Conservation (phyloP, 2,329 filamentous ascomycete species). For the Ceratocystis colombiana region DNA sequence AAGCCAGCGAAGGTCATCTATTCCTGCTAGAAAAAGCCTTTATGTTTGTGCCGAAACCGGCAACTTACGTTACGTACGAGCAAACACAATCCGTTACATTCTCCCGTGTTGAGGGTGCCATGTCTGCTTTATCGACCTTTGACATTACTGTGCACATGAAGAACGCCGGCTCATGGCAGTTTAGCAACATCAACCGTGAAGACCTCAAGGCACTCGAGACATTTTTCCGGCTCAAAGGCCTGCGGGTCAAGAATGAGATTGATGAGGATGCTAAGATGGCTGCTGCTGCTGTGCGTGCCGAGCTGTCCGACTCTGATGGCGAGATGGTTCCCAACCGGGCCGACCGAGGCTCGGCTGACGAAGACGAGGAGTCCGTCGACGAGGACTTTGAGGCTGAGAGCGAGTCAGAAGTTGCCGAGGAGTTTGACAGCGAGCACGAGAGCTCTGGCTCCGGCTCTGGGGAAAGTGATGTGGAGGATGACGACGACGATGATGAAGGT, state of each 20-base stretch:
- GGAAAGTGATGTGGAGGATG: constrained; percentile 40
- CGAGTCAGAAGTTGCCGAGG: constrained; percentile 91
- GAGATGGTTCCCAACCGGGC: constrained; percentile 47
- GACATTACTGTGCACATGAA: constrained; percentile 93
- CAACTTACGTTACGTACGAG: constrained; percentile 93
- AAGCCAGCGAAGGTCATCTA: constrained; percentile 93
- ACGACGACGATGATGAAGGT: constrained; percentile 38
- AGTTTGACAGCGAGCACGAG: constrained; percentile 85
- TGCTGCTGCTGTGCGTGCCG: constrained; percentile 71
- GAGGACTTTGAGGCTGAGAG: constrained; percentile 91
- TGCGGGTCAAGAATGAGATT: constrained; percentile 98
- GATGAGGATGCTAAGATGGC: constrained; percentile 78
- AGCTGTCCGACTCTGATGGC: constrained; percentile 74
- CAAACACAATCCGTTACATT: constrained; percentile 87
- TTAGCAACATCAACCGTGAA: constrained; percentile 98
- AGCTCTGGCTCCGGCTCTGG: constrained; percentile 61
- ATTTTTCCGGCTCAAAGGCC: constrained; percentile 92
- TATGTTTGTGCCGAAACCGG: constrained; percentile 97
- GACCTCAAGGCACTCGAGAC: constrained; percentile 93
- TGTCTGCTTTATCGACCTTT: constrained; percentile 90
- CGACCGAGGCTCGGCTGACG: constrained; percentile 87
- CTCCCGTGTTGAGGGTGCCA: constrained; percentile 85
- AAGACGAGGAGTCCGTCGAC: constrained; percentile 89
- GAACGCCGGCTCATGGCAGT: constrained; percentile 75
- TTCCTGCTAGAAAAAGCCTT: constrained; percentile 98